These are phyloP conservation scores for Fusarium redolens DNA, from an alignment of 2,329 filamentous ascomycete genomes.

Conservation along the genomic window DNA sequence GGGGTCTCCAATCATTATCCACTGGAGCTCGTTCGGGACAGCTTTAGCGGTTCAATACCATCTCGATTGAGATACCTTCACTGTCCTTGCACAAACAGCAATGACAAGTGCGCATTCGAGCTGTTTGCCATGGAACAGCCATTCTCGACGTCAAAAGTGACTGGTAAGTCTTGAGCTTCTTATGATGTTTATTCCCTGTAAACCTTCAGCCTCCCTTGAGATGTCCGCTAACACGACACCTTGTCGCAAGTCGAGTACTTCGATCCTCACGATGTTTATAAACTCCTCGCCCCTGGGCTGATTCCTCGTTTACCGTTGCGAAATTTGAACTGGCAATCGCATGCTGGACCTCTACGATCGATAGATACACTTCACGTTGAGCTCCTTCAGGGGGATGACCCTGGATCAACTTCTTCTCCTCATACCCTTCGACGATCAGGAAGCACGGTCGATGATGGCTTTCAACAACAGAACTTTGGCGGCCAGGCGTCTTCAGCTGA, in stretches of 20 bases:
- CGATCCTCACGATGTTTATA: conserved; percentile 90
- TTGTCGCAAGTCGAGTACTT: conserved; percentile 84
- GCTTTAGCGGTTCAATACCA: conserved; percentile 35
- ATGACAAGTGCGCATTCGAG: conserved; percentile 45
- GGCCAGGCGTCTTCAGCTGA: conserved; percentile 55
- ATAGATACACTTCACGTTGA: conserved; percentile 94
- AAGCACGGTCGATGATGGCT: conserved; percentile 66
- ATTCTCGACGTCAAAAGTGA: conserved; percentile 80
- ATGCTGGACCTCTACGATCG: conserved; percentile 88
- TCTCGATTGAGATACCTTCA: conserved; percentile 24
- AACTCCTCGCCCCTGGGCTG: conserved; percentile 81
- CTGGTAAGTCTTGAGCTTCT: conserved; percentile 61
- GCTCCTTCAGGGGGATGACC: conserved; percentile 73
- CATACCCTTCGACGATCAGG: conserved; percentile 48
- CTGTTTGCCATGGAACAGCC: conserved; percentile 70
- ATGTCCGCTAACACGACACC: conserved; percentile 33
- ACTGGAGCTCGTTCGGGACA: conserved; percentile 41
- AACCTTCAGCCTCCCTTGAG: neutral
- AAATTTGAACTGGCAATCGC: conserved; percentile 97
- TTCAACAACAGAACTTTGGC: conserved; percentile 66
- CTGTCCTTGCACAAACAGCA: conserved; percentile 38
- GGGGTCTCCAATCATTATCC: conserved; percentile 15
- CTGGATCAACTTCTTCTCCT: conserved; percentile 50
- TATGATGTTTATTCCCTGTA: neutral
- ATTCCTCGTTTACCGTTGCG: conserved; percentile 83